Base-by-base conservation (phyloP, 2,329 filamentous ascomycete genomes). In the Penicillium paneum region DNA sequence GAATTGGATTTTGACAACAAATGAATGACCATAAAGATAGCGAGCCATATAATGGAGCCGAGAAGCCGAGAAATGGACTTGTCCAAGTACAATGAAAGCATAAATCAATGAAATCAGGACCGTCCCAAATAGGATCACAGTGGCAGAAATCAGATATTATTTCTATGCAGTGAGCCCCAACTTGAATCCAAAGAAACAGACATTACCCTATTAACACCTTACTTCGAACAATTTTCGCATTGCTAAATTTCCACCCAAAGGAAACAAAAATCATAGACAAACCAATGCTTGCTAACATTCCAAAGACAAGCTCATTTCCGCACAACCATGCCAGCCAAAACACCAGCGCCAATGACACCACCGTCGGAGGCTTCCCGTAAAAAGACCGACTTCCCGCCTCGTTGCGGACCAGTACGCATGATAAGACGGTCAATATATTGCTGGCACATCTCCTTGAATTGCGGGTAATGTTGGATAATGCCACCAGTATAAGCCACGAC, bases 401-500 rank as follows among this genome's bases (percentile, higher is more conserved):
- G 72, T 34, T 76, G 74, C 13, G 73, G 74, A 19, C 74, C 73
- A 19, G 73, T 75, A 32, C 73, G 67, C 73, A 77, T 76, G 19
- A 81, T 76, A 13, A 82, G 68, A 5, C 74, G 71, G 56, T 90
- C 84, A 46, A 92, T 78, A 66, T 88, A 88, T 13, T 73, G 65
- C 69, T 91, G 88, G 60, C 87, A 90, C 63, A 88, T 86, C 41
- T 77, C 73, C 39, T 89, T 77, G 71, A 90, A 91, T 62, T 88
- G 81, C 44, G 89, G 88, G 64, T 91, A 91, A 64, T 89, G 84
- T n/a, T 85, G 83, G 55, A 92, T 92, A 65, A 89, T 91, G 7
- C 88, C 87, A 31, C 89, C 89, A 0, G 89, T 91, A 67, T 90
- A 92, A 1, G 89, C 89, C 21, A 92, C 87, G 1, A 90, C 85